Base-by-base conservation (phyloP, 208 protist genomes). In the Eutreptiella sp. region DNA sequence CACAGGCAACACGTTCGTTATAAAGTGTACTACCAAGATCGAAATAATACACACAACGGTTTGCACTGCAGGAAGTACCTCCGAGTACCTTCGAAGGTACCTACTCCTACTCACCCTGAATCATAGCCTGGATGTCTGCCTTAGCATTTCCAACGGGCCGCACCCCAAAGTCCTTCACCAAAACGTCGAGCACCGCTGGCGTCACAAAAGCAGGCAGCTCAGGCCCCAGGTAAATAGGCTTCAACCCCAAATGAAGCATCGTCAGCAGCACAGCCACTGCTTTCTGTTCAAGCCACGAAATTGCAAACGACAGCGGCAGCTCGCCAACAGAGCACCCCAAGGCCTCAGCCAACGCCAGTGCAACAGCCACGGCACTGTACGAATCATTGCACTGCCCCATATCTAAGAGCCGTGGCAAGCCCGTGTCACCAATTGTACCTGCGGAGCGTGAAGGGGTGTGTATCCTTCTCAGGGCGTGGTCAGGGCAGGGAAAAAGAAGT, bases 271-370 rank as follows among this genome's bases (percentile, higher is more conserved):
- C 63, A 38, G 68, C 68, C 33, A 93, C 67, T 27, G 85, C 87
- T 71, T 93, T 92, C 63, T 92, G 86, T 60, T 92, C 85, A 58
- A 86, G 90, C 87, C 87, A 93, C 14, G 72, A 81, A 23, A 93
- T 39, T 32, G 60, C 72, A 31, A 90, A 59, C 2, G 68, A 76
- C 19, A 93, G 34, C 4, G 83, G 79, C 23, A 79, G 53, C 48
- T 73, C 41, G 24, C 75, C 76, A 16, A 86, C 32, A 19, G 36
- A 42, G n/a, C 43, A 45, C n/a, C 48, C 59, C 24, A 84, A 67
- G 1, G 54, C 74, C 3, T 75, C 31, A 33, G 67, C 54, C 9
- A 92, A 52, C 11, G 66, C 72, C 11, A 73, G 7, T 27, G 78
- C 82, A 26, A 93, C 66, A 27, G 72, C 19, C 31, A 91, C 71